Percentiles rank a stretch among this genome's conserved stretches.
These are phyloP conservation scores for Globisporangium yorkense DNA, from an alignment of 352 stramenopile genomes.

Conservation along the genomic window DNA sequence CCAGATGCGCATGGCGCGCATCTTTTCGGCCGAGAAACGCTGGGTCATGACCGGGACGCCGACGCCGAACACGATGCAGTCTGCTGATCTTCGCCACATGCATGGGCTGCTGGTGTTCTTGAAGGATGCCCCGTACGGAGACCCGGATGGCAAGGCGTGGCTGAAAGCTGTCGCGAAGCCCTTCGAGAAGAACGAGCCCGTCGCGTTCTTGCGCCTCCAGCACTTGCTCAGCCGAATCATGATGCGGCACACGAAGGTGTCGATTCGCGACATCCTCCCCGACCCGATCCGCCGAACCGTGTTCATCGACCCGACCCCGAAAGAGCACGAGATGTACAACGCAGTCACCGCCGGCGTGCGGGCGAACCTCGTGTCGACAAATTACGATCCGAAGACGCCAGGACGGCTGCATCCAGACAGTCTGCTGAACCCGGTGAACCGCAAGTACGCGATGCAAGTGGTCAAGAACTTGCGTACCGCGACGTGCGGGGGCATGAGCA, in stretches of 20 bases:
- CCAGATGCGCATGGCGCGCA: constrained; percentile 77
- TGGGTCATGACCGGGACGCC: constrained; percentile 98
- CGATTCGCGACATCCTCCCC: constrained; percentile 66
- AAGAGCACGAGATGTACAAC: constrained; percentile 72
- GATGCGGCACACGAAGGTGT: constrained; percentile 93
- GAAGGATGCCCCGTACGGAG: constrained; percentile 82
- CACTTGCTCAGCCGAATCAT: constrained; percentile 89
- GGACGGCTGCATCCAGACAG: constrained; percentile 60
- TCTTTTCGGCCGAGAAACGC: constrained; percentile 77
- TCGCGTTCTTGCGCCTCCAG: constrained; percentile 69
- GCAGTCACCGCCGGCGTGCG: constrained; percentile 52
- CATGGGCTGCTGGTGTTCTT: constrained; percentile 90
- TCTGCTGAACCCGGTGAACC: constrained; percentile 69
- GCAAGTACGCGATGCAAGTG: constrained; percentile 49
- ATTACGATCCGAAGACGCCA: constrained; percentile 61
- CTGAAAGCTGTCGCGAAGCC: constrained; percentile 66
- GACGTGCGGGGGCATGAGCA: constrained; percentile 42
- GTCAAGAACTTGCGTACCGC: constrained; percentile 54
- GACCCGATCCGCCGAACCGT: constrained; percentile 41
- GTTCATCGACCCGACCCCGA: constrained; percentile 58
- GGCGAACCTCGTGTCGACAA: constrained; percentile 69
- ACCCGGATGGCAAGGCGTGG: constrained; percentile 65
- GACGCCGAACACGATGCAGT: constrained; percentile 86
- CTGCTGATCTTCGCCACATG: constrained; percentile 84
- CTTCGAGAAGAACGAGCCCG: constrained; percentile 54